Conservation (phyloP, 345 rosid genomes). For the Ailanthus altissimus region DNA sequence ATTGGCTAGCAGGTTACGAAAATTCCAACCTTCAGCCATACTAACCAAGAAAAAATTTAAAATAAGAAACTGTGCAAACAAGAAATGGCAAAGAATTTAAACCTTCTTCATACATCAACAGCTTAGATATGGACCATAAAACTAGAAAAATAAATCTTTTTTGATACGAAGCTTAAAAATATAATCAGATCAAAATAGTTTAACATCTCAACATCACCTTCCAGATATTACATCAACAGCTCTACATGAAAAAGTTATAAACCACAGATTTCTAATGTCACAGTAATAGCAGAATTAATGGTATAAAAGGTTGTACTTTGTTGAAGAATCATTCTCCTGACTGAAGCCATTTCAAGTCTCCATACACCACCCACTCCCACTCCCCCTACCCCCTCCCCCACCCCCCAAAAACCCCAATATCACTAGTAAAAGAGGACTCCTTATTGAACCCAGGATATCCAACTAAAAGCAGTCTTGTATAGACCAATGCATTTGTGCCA, state of each 20-base stretch:
- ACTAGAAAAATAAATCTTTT: not conserved
- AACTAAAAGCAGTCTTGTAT: not conserved
- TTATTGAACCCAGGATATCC: not conserved
- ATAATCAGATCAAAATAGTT: not conserved
- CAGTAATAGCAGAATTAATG: not conserved
- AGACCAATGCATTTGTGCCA: not conserved
- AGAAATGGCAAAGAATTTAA: not conserved
- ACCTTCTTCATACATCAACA: not conserved
- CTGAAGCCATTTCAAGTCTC: not conserved
- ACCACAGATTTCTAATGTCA: not conserved
- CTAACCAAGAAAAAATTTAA: not conserved
- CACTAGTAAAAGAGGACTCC: not conserved
- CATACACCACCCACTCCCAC: no score
- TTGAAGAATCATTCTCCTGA: not conserved
- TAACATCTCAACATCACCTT: not conserved
- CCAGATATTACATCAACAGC: not conserved
- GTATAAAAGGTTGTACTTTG: not conserved
- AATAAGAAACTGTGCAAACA: not conserved
- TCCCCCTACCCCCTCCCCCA: no score
- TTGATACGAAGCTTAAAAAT: not conserved
- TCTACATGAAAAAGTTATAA: not conserved
- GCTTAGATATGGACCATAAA: not conserved
- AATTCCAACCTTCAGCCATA: not conserved
- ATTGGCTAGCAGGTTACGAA: not conserved
- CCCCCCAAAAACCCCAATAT: not conserved